phyloP scores from a whole-genome alignment of 768 basidiomycete genomes.

The Pisolithus albus region DNA sequence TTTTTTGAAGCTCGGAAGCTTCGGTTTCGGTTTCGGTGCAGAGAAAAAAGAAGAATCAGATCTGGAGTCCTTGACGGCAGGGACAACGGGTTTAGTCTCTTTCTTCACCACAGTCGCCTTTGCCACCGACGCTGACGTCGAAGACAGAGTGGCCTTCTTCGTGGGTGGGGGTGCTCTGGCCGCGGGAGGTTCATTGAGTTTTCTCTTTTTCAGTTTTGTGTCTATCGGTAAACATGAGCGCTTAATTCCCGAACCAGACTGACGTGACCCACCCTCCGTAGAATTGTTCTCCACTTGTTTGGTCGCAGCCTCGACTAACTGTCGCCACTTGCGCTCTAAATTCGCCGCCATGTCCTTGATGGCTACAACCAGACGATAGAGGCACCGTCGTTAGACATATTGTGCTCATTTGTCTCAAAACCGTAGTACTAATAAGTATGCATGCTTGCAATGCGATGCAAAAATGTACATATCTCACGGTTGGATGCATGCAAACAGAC shows the following conservation, averaged over 20 bases:
- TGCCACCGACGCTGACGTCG: conserved; percentile 23
- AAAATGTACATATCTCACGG: conserved; percentile 24
- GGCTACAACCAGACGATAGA: conserved; percentile 48
- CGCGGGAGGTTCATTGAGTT: conserved; percentile 47
- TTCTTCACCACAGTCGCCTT: conserved; percentile 47
- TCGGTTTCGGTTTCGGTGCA: conserved; percentile 76
- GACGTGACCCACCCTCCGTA: conserved; percentile 70
- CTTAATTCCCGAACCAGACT: conserved; percentile 27
- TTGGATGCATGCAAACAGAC: conserved; percentile 13
- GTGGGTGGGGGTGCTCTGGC: conserved; percentile 45
- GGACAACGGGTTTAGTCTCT: conserved; percentile 35
- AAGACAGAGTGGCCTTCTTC: conserved; percentile 56
- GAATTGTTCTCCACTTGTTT: conserved; percentile 37
- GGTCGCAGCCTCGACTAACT: conserved; percentile 47
- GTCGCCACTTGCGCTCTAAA: conserved; percentile 79
- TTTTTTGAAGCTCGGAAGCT: conserved; percentile 83
- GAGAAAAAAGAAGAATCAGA: conserved; percentile 87
- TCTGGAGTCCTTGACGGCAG: conserved; percentile 65
- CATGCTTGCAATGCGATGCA: conserved; percentile 20
- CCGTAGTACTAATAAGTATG: conserved; percentile 25
- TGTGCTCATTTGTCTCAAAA: conserved; percentile 27
- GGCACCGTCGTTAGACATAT: conserved; percentile 63
- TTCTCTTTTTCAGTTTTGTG: conserved; percentile 66
- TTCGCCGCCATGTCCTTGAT: conserved; percentile 92
- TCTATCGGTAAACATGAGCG: conserved; percentile 34